Evolutionary conservation across 1,284 basidiomycete species (phyloP).

Genomic region (Sanguinoderma infundibulare): DNA sequence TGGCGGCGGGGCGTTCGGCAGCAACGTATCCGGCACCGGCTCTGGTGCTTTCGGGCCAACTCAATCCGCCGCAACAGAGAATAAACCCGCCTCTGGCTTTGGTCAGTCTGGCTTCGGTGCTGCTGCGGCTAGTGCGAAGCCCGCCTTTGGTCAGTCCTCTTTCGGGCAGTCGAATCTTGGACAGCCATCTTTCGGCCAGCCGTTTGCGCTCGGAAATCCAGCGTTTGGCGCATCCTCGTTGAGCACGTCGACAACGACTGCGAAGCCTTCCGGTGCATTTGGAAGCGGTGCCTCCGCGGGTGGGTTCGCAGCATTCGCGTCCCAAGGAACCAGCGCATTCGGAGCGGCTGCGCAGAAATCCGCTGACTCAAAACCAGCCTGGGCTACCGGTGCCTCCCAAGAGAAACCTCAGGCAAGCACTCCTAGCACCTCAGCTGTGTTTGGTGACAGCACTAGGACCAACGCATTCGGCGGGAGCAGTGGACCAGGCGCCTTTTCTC

Average conservation of each 20-base stretch:
- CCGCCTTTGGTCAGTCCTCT: slow-evolving; percentile 34
- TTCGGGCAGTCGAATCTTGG: slow-evolving; percentile 41
- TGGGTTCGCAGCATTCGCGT: slow-evolving; percentile 28
- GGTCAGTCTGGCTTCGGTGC: slow-evolving; percentile 1
- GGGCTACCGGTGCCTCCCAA: slow-evolving; percentile 16
- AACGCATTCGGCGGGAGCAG: too few relatives aligned
- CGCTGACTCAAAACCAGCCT: slow-evolving; percentile 29
- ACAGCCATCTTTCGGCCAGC: slow-evolving; percentile 11
- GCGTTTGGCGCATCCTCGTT: slow-evolving; percentile 35
- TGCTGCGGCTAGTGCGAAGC: slow-evolving; percentile 14
- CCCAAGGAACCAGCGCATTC: slow-evolving; percentile 35
- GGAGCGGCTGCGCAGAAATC: slow-evolving; percentile 25
- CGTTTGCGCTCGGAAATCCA: not conserved
- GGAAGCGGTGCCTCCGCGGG: slow-evolving; percentile 12
- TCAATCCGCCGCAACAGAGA: not conserved
- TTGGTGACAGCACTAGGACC: not conserved
- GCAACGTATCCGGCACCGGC: not conserved
- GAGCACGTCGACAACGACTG: slow-evolving; percentile 19
- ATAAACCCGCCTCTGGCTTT: slow-evolving; percentile 7
- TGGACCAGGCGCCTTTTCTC: not conserved
- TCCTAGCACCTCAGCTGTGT: not conserved
- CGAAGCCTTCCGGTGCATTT: slow-evolving; percentile 14
- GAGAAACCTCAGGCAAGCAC: slow-evolving; percentile 11
- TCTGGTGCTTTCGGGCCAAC: slow-evolving; percentile 8
- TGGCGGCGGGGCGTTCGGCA: slow-evolving; percentile 13